These are phyloP conservation scores for Capronia coronata DNA, from an alignment of 2,329 filamentous ascomycete species.

Conservation along the genomic window DNA sequence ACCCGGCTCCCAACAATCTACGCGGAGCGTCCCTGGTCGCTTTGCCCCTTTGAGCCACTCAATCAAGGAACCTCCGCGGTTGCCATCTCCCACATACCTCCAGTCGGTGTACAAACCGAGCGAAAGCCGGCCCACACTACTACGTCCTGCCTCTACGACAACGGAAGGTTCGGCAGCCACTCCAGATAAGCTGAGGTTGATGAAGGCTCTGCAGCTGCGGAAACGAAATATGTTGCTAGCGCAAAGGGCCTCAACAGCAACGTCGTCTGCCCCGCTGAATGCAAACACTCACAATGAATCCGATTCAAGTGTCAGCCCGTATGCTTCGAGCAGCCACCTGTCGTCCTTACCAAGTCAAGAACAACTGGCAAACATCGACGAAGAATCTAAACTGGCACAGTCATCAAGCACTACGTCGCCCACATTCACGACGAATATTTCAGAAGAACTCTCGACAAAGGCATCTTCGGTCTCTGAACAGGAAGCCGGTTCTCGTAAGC, in stretches of 20 bases:
- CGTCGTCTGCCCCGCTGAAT: constrained; percentile 1
- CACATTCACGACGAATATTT: constrained; percentile 28
- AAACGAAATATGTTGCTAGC: constrained; percentile 62
- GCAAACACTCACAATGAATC: constrained; percentile 12
- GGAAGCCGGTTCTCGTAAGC: constrained; percentile 18
- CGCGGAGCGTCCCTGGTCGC: constrained; percentile 38
- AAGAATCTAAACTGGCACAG: constrained; percentile 29
- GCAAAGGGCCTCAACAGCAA: constrained; percentile 23
- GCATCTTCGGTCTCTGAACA: constrained; percentile 33
- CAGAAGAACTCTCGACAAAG: constrained; percentile 32
- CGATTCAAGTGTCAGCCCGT: constrained; percentile 10
- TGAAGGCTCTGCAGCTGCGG: constrained; percentile 87
- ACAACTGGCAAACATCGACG: constrained; percentile 19
- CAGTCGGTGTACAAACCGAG: constrained; percentile 14
- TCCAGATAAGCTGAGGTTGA: constrained; percentile 81
- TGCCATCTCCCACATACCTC: constrained; percentile 22
- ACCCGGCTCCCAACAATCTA: constrained; percentile 42
- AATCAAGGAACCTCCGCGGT: constrained; percentile 18
- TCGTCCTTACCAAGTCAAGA: constrained; percentile 18
- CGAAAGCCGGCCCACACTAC: constrained; percentile 17
- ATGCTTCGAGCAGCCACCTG: constrained; percentile 7
- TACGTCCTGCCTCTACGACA: constrained; percentile 19
- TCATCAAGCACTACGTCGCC: constrained; percentile 30
- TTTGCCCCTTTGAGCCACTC: constrained; percentile 21
- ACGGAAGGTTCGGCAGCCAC: constrained; percentile 47